Evolutionary conservation across 495 filamentous ascomycete species (phyloP).

Genomic region (Tuber melanosporum): DNA sequence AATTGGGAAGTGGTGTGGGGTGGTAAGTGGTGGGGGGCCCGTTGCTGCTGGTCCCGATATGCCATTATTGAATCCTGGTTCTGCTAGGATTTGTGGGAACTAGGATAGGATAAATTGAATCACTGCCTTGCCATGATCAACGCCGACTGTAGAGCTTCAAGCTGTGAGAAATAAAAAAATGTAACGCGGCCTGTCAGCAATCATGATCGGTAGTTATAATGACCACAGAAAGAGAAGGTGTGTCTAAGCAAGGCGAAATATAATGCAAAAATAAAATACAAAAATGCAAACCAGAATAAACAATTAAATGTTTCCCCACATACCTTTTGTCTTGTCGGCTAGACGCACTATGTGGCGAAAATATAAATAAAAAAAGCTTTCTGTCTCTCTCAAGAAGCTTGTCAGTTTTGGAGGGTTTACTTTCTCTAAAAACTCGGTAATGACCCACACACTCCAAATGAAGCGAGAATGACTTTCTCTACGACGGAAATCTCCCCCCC

Average conservation of each 20-base stretch:
- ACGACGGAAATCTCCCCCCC: constrained; percentile 2
- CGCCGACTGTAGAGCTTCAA: neutral
- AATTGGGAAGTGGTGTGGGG: constrained; percentile 27
- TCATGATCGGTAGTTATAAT: neutral
- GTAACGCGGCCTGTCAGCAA: neutral
- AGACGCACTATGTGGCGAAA: neutral
- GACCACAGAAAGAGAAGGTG: neutral
- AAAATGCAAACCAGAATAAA: neutral
- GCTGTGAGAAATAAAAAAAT: neutral
- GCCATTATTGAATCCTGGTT: constrained; percentile 23
- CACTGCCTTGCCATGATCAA: constrained; percentile 2
- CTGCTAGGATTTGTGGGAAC: constrained; percentile 19
- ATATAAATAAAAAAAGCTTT: neutral
- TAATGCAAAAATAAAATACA: neutral
- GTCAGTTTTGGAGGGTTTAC: neutral
- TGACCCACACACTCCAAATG: neutral
- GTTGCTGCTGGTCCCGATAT: constrained; percentile 29
- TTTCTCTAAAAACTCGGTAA: neutral
- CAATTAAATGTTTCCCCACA: neutral
- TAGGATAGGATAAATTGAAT: neutral
- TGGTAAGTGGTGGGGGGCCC: constrained; percentile 25
- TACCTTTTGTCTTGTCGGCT: neutral
- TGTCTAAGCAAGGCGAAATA: neutral
- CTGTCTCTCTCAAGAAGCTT: neutral
- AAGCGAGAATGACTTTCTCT: neutral